phyloP scores from a whole-genome alignment of 768 basidiomycete species.

The Mycena sanguinolenta region DNA sequence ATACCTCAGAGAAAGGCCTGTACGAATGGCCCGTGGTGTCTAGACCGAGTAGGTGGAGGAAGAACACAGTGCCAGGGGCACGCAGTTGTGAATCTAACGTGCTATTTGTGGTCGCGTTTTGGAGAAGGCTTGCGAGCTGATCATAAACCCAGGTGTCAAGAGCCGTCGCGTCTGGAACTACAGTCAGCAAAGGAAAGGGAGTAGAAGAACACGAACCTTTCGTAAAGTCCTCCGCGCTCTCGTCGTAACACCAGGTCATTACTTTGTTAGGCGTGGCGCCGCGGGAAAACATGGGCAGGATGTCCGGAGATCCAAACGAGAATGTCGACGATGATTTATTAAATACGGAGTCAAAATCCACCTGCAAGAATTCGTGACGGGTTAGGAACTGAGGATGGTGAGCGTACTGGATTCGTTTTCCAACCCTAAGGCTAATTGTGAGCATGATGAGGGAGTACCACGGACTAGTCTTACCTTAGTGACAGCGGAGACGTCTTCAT shows the following conservation, averaged over 20 bases:
- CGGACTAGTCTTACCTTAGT: constrained; percentile 69
- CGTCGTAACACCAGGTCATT: constrained; percentile 80
- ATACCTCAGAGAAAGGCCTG: constrained; percentile 81
- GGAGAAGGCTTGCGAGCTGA: constrained; percentile 71
- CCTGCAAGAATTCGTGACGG: constrained; percentile 51
- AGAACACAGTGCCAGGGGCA: constrained; percentile 77
- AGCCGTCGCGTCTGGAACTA: constrained; percentile 72
- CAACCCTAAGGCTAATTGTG: constrained; percentile 63
- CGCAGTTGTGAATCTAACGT: constrained; percentile 65
- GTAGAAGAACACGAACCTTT: constrained; percentile 66
- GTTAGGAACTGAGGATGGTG: constrained; percentile 13
- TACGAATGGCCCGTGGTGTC: constrained; percentile 93
- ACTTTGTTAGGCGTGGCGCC: constrained; percentile 81
- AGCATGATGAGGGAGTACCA: constrained; percentile 15
- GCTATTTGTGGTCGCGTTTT: constrained; percentile 70
- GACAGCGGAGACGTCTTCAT: constrained; percentile 90
- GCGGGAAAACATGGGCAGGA: constrained; percentile 88
- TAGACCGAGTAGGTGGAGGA: constrained; percentile 85
- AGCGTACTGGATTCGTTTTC: constrained; percentile 85
- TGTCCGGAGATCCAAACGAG: constrained; percentile 91
- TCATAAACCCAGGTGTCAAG: constrained; percentile 87
- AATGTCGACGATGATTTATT: constrained; percentile 85
- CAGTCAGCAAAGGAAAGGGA: background rate
- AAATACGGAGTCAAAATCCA: constrained; percentile 91
- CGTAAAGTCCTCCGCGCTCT: constrained; percentile 88